Evolutionary conservation across 768 basidiomycete species (phyloP), one percentile per base, ranked within the genome.

Genomic region (Suillus cothurnatus): DNA sequence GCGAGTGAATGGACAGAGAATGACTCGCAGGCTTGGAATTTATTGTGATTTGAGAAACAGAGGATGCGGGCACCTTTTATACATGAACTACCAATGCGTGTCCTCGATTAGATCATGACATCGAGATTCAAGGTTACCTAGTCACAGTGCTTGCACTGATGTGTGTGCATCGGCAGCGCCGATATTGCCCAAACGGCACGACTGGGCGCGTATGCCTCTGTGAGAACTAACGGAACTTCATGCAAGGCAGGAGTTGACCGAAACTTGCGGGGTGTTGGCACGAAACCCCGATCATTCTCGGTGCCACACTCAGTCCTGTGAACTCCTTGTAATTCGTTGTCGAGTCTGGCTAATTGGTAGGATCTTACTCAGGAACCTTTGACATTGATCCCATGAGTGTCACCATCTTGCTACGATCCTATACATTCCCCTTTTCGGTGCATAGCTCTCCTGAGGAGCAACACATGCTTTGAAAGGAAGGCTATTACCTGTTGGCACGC

Each of bases 101-200:
- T 72, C 61, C 52, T 62, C 43, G 67, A 61, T 67, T 69, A 49
- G 62, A 72, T 72, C 69, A 69, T 66, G 77, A 77, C 72, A 75
- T 68, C 71, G 43, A 70, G 69, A 71, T 65, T 75, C 68, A 43
- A 70, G 68, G 72, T 65, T 75, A 77, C 75, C 73, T 68, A 78
- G 73, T 72, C 75, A 76, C 67, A 68, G 62, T 73, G 66, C 67
- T 71, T 34, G 70, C 67, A 69, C 68, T 74, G 75, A 76, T 69
- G 75, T 75, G 69, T 57, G 68, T 57, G 59, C 36, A 58, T 65
- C 65, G 64, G 64, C 60, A 55, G 65, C 61, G 64, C 60, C 49
- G 61, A 52, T 69, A 63, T 61, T 74, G 66, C 61, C 65, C 67
- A 66, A 66, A 71, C 75, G 71, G 72, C 77, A 78, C 77, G 66